Conservation (phyloP, 1,139 yeast species). For the Blastobotrys petasosporus region DNA sequence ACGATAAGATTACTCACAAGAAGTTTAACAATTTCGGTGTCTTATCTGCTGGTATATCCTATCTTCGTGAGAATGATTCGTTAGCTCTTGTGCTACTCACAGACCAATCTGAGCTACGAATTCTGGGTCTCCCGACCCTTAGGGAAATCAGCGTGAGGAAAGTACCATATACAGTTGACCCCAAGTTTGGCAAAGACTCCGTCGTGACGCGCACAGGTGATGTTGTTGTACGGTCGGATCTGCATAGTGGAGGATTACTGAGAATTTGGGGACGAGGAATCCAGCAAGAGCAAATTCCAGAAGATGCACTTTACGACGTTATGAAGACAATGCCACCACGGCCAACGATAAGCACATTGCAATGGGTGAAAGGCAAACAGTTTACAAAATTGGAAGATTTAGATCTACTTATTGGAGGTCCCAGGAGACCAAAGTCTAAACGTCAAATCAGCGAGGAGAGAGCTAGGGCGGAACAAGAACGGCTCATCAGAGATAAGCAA, state of each 20-base stretch:
- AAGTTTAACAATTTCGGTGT: conserved; percentile 32
- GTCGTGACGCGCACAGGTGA: conserved; percentile 68
- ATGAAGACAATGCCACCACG: conserved; percentile 58
- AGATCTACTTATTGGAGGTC: conserved; percentile 38
- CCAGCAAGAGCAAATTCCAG: conserved; percentile 23
- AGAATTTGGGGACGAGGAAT: conserved; percentile 41
- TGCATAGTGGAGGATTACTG: conserved; percentile 51
- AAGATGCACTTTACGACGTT: conserved; percentile 40
- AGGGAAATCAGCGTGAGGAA: conserved; percentile 41
- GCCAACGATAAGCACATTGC: conserved; percentile 73
- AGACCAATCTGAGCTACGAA: conserved; percentile 38
- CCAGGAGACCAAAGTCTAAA: conserved; percentile 35
- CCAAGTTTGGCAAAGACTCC: conserved; percentile 39
- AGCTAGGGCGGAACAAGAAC: conserved; percentile 21
- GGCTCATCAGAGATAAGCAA: conserved; percentile 13
- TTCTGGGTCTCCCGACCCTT: conserved; percentile 49
- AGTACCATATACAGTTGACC: conserved; percentile 40
- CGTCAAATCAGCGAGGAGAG: conserved; percentile 27
- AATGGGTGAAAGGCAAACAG: conserved; percentile 80
- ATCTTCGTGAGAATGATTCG: conserved; percentile 38
- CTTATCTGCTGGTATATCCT: conserved; percentile 56
- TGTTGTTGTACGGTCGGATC: conserved; percentile 52
- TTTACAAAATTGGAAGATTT: conserved; percentile 53
- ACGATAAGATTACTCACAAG: conserved; percentile 47
- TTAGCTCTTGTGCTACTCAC: conserved; percentile 40